These are phyloP conservation scores for Metschnikowia anglica DNA, from an alignment of 805 yeast genomes.

Conservation along the genomic window DNA sequence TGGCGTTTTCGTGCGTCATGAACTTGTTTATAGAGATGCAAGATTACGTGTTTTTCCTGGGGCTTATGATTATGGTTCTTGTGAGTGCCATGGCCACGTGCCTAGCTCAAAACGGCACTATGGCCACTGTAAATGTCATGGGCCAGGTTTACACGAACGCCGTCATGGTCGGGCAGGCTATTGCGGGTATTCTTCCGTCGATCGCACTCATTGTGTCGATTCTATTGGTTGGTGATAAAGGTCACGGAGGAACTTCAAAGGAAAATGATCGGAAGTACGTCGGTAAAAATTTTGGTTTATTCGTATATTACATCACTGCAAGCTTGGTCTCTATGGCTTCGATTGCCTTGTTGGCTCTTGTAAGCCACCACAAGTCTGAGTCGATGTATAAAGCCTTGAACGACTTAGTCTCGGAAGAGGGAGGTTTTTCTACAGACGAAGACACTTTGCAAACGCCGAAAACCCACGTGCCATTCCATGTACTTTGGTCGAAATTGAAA, in stretches of 20 bases:
- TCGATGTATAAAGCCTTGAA: constrained; percentile 23
- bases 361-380: constrained; percentile 29
- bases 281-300: constrained; percentile 42
- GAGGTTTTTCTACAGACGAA: constrained; percentile 15
- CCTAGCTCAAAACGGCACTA: constrained; percentile 82
- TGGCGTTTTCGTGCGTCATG: constrained; percentile 53
- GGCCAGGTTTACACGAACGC: constrained; percentile 83
- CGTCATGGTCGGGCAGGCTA: constrained; percentile 91
- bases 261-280: constrained; percentile 23
- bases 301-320: constrained; percentile 51
- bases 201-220: constrained; percentile 60
- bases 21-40: constrained; percentile 34
- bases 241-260: constrained; percentile 15
- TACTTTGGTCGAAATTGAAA: constrained; percentile 61
- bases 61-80: constrained; percentile 62
- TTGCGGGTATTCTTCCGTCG: constrained; percentile 92
- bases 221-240: constrained; percentile 36
- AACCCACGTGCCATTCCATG: constrained; percentile 55
- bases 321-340: constrained; percentile 46
- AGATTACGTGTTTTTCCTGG: constrained; percentile 45
- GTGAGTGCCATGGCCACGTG: constrained; percentile 75
- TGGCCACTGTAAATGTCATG: constrained; percentile 79
- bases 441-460: constrained; percentile 21
- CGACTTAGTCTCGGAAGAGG: constrained; percentile 12
- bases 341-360: constrained; percentile 39